Conservation (phyloP, 768 basidiomycete genomes). For the Termitomyces sp. region DNA sequence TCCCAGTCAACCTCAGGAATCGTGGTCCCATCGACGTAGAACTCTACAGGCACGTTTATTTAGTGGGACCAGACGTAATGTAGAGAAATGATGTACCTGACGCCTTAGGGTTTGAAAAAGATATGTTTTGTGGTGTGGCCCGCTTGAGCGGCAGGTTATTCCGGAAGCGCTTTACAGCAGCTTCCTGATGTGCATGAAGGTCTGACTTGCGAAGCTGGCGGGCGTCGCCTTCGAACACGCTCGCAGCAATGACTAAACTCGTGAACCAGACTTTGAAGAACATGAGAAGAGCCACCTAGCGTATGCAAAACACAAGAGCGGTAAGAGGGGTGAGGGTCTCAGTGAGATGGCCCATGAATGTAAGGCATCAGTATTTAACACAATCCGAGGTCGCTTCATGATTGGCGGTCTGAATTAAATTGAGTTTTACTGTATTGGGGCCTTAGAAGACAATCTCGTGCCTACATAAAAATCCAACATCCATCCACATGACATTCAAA, state of each 20-base stretch:
- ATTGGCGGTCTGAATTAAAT: neutral
- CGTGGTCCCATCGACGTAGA: neutral
- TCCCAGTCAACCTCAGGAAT: neutral
- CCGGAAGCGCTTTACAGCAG: conserved; percentile 3
- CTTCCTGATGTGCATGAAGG: conserved; percentile 4
- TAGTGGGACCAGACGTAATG: neutral
- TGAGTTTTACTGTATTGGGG: neutral
- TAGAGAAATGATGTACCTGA: neutral
- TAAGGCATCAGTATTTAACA: neutral
- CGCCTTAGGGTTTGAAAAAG: conserved; percentile 10
- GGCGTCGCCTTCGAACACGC: neutral
- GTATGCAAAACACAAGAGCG: neutral
- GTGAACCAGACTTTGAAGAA: neutral
- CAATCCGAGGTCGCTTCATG: neutral
- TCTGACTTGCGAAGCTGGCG: conserved; percentile 7
- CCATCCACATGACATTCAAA: neutral
- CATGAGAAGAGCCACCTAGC: neutral
- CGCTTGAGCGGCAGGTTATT: neutral
- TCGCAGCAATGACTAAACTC: neutral
- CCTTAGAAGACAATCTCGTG: too few species aligned
- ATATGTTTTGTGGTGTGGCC: conserved; percentile 1
- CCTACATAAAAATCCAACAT: neutral
- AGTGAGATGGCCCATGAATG: too few species aligned
- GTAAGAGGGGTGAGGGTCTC: neutral
- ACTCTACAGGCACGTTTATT: neutral